Conservation (phyloP, 176 grass and related monocot species). For the Zea mays region Zm-B73-REFERENCE-NAM-5.0 NC_050099.1:167395501-167396000, state of each 20-base stretch:
- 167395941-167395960: conserved; percentile 55
- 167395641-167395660: conserved; percentile 51
- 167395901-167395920: conserved; percentile 75
- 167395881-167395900: conserved; percentile 73
- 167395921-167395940: conserved; percentile 86
- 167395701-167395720: conserved; percentile 70
- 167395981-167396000: conserved; percentile 79
- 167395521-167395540: conserved; percentile 73
- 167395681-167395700: conserved; percentile 80
- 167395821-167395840: conserved; percentile 71
- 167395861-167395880: conserved; percentile 86
- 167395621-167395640: conserved; percentile 64
- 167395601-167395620: conserved; percentile 77
- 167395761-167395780: conserved; percentile 97
- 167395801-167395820: conserved; percentile 89
- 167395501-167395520: conserved; percentile 82
- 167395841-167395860: conserved; percentile 62
- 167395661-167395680: conserved; percentile 67
- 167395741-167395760: conserved; percentile 71
- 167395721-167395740: conserved; percentile 88
- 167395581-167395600: conserved; percentile 73
- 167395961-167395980: conserved; percentile 73
- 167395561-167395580: conserved; percentile 76
- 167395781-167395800: conserved; percentile 86
- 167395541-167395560: conserved; percentile 49